A percentile compares a stretch with the other conserved stretches of the same genome.
These are phyloP conservation scores for Pyrenophora tritici-repentis DNA, from an alignment of 2,329 filamentous ascomycete species.

Conservation along the genomic window DNA sequence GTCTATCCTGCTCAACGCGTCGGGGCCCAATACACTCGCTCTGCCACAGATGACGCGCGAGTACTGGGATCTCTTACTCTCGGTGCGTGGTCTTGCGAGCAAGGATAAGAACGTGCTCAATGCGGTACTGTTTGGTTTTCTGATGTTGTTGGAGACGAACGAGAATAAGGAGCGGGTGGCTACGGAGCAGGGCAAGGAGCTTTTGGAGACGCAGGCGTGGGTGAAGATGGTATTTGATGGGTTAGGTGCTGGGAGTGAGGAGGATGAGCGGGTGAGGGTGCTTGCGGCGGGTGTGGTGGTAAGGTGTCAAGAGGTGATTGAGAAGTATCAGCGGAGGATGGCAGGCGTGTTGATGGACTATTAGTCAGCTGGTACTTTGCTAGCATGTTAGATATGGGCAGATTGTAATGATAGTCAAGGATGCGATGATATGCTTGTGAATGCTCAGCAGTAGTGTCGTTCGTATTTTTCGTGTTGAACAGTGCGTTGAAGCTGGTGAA, in stretches of 20 bases:
- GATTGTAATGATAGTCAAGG: too few species aligned
- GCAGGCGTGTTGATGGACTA: slow-evolving; percentile 68
- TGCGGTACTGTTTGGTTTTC: slow-evolving; percentile 76
- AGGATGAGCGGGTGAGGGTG: slow-evolving; percentile 81
- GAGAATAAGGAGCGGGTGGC: slow-evolving; percentile 73
- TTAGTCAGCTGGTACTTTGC: slow-evolving; percentile 12
- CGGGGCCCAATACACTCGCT: slow-evolving; percentile 76
- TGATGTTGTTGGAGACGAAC: slow-evolving; percentile 83
- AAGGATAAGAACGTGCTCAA: slow-evolving; percentile 70
- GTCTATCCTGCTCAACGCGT: slow-evolving; percentile 78
- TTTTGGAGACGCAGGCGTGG: slow-evolving; percentile 90
- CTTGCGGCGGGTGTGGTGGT: slow-evolving; percentile 78
- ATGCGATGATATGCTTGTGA: too few species aligned
- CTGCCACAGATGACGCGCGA: slow-evolving; percentile 82
- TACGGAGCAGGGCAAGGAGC: slow-evolving; percentile 71
- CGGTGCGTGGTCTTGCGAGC: slow-evolving; percentile 60
- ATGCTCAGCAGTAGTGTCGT: too few species aligned
- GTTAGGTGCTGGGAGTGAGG: slow-evolving; percentile 53
- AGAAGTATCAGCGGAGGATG: slow-evolving; percentile 76
- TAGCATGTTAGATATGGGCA: neutral
- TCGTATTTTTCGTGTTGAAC: too few species aligned
- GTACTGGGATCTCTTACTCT: slow-evolving; percentile 80
- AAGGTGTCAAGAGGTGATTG: slow-evolving; percentile 77
- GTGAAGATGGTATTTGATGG: slow-evolving; percentile 73
- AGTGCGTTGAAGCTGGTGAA: too few species aligned